Evolutionary conservation across 2,329 filamentous ascomycete species (phyloP).

Genomic region (Podosphaera aphanis): DNA sequence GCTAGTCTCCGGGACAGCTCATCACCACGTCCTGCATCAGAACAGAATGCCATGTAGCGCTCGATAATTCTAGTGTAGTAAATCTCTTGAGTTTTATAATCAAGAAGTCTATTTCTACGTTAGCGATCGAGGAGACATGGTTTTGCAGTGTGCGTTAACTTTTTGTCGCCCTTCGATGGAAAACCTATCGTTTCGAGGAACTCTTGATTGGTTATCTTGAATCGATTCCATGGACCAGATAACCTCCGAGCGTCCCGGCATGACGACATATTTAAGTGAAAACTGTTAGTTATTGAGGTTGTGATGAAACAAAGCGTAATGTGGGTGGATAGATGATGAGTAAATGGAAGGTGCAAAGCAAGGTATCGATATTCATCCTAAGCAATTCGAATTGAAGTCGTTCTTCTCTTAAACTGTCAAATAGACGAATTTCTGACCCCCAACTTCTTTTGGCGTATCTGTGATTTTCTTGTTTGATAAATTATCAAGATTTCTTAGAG

Average conservation of each 20-base stretch:
- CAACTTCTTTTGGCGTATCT: too few relatives aligned
- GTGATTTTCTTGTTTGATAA: too few relatives aligned
- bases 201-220: constrained; percentile 54
- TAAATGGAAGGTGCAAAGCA: too few relatives aligned
- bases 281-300: neutral
- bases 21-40: constrained; percentile 43
- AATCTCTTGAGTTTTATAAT: constrained; percentile 54
- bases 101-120: constrained; percentile 32
- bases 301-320: neutral
- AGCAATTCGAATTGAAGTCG: too few relatives aligned
- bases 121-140: neutral
- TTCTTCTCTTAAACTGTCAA: too few relatives aligned
- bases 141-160: constrained; percentile 25
- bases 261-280: constrained; percentile 9
- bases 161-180: constrained; percentile 74
- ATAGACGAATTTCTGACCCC: too few relatives aligned
- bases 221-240: constrained; percentile 40
- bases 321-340: too few relatives aligned
- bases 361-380: too few relatives aligned
- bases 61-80: constrained; percentile 78
- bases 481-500: too few relatives aligned
- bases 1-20: constrained; percentile 56
- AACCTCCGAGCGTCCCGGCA: constrained; percentile 17
- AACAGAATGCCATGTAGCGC: constrained; percentile 76
- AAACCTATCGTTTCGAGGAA: constrained; percentile 62